Percentiles rank a stretch among this genome's conserved stretches.
Conservation (phyloP, 805 yeast genomes). For the Candida berthetii region DNA sequence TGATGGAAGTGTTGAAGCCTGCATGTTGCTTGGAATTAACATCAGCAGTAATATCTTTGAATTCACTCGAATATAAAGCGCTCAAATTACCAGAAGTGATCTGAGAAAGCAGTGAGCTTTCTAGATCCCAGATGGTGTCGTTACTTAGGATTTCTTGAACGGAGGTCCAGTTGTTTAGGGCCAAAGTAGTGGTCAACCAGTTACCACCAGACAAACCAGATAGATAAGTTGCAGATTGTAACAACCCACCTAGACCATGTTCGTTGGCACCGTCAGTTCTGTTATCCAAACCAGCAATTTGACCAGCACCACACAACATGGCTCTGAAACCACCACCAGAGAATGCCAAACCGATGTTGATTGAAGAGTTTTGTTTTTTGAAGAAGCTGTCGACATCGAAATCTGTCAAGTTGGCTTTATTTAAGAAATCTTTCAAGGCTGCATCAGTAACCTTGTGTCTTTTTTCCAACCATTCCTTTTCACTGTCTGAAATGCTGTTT, state of each 20-base stretch:
- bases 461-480: slow-evolving; percentile 44
- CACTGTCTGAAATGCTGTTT: slow-evolving; percentile 35
- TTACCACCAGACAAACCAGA: slow-evolving; percentile 81
- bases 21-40: slow-evolving; percentile 48
- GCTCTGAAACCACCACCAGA: slow-evolving; percentile 91
- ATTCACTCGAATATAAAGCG: slow-evolving; percentile 44
- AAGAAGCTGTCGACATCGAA: slow-evolving; percentile 34
- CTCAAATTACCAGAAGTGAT: slow-evolving; percentile 66
- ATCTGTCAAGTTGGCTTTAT: slow-evolving; percentile 38
- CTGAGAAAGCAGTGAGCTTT: slow-evolving; percentile 48
- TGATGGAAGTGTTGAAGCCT: slow-evolving; percentile 60
- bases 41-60: slow-evolving; percentile 47
- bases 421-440: slow-evolving; percentile 28
- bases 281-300: slow-evolving; percentile 68
- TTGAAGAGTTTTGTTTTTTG: slow-evolving; percentile 26
- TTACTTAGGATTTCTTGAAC: slow-evolving; percentile 49
- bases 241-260: slow-evolving; percentile 62
- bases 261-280: slow-evolving; percentile 51
- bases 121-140: slow-evolving; percentile 62
- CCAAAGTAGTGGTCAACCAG: slow-evolving; percentile 70
- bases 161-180: slow-evolving; percentile 66
- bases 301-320: slow-evolving; percentile 82
- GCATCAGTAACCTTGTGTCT: slow-evolving; percentile 24
- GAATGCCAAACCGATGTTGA: slow-evolving; percentile 54
- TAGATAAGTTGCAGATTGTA: slow-evolving; percentile 64